These are phyloP conservation scores for Dendrobium huoshanense DNA, from an alignment of 106 monocot genomes.

Conservation along the genomic window DNA sequence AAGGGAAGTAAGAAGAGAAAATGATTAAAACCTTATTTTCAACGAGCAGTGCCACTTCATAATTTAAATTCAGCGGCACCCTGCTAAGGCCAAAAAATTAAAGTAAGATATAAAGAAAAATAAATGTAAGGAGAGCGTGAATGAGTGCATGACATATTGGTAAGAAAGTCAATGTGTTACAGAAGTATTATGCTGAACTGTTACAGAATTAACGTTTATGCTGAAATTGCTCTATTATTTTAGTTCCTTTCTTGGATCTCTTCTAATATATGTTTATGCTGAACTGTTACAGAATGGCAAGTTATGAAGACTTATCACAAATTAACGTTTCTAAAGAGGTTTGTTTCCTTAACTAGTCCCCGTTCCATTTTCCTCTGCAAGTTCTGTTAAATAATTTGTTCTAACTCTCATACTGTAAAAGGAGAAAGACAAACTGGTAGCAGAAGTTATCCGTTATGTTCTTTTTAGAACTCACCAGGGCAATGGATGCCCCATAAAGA, in stretches of 20 bases:
- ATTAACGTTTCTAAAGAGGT: constrained; percentile 47
- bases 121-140: too few species aligned
- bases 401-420: constrained; percentile 7
- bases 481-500: constrained; percentile 81
- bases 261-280: background rate
- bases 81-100: too few species aligned
- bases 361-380: background rate
- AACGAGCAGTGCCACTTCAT: too few species aligned
- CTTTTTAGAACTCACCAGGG: constrained; percentile 82
- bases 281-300: constrained; percentile 29
- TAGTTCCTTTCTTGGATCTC: background rate
- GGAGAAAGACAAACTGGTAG: constrained; percentile 97
- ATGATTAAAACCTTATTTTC: too few species aligned
- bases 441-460: constrained; percentile 71
- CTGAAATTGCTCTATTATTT: background rate
- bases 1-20: too few species aligned
- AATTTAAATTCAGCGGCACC: too few species aligned
- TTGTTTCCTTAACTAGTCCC: background rate
- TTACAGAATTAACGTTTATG: too few species aligned
- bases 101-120: too few species aligned
- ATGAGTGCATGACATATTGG: too few species aligned
- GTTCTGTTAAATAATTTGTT: background rate
- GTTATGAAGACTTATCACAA: constrained; percentile 37
- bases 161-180: too few species aligned
- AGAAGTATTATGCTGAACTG: too few species aligned